A percentile compares a stretch with the other conserved stretches of the same genome.
These are phyloP conservation scores for Multifurca ochricompacta DNA, from an alignment of 768 basidiomycete genomes.

Conservation along the genomic window DNA sequence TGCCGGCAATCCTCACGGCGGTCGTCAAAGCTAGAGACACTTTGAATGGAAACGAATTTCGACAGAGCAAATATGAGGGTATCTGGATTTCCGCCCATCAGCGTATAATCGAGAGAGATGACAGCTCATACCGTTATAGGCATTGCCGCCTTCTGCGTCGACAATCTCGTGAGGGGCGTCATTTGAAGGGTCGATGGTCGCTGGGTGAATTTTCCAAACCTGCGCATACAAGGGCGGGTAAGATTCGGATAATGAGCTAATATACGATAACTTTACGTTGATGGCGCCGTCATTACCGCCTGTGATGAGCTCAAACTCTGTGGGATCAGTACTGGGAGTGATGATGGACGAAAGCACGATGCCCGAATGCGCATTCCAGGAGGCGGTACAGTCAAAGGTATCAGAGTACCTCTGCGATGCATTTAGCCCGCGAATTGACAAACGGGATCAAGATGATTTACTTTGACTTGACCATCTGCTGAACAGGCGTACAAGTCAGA, in stretches of 20 bases:
- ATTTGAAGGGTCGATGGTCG: background rate
- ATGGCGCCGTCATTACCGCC: constrained; percentile 83
- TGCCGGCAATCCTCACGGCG: constrained; percentile 88
- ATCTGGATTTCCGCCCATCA: constrained; percentile 34
- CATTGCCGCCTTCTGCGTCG: constrained; percentile 4
- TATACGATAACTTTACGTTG: constrained; percentile 43
- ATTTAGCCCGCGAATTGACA: background rate
- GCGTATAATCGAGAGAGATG: background rate
- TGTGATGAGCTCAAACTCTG: constrained; percentile 48
- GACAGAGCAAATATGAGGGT: constrained; percentile 72
- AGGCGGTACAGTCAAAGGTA: constrained; percentile 76
- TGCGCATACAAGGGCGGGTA: constrained; percentile 15
- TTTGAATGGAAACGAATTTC: constrained; percentile 82
- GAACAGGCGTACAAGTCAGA: constrained; percentile 43
- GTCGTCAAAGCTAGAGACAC: constrained; percentile 60
- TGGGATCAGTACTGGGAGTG: constrained; percentile 29
- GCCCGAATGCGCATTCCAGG: constrained; percentile 75
- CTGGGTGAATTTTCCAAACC: constrained; percentile 34
- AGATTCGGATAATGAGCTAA: background rate
- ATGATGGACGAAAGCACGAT: constrained; percentile 77
- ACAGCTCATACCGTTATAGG: constrained; percentile 6
- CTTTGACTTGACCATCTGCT: constrained; percentile 60
- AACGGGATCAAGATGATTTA: constrained; percentile 25
- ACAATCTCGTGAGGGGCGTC: constrained; percentile 2
- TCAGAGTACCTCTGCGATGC: constrained; percentile 63